These are phyloP conservation scores for Septoria petroselini DNA, from an alignment of 2,329 filamentous ascomycete genomes.

Conservation along the genomic window DNA sequence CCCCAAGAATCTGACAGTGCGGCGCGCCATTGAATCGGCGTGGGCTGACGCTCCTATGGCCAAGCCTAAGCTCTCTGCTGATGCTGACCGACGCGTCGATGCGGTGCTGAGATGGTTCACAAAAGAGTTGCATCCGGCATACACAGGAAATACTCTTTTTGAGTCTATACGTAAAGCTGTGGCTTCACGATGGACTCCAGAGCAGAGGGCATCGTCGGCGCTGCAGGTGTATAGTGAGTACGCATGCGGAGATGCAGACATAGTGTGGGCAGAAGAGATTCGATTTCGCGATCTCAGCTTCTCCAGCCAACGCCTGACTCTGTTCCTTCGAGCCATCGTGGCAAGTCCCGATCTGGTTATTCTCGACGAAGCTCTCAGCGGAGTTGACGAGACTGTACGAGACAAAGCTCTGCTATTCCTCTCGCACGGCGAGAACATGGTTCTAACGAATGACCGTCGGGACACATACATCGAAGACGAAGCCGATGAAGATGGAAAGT, in stretches of 20 bases:
- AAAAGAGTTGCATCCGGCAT: conserved; percentile 64
- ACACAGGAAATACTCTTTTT: conserved; percentile 15
- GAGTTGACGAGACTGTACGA: conserved; percentile 58
- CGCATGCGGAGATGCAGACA: conserved; percentile 30
- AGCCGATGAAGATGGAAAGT: conserved; percentile 11
- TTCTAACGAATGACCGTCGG: not conserved
- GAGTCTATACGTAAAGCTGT: conserved; percentile 10
- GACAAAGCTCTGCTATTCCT: conserved; percentile 86
- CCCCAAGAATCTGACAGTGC: conserved; percentile 70
- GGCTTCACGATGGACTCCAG: not conserved
- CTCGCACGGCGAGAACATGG: conserved; percentile 43
- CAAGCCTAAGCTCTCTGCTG: conserved; percentile 60
- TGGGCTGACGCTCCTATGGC: conserved; percentile 85
- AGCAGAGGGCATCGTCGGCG: not conserved
- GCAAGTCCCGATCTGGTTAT: conserved; percentile 49
- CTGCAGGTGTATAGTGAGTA: conserved; percentile 16
- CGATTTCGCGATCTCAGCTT: conserved; percentile 74
- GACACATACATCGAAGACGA: not conserved
- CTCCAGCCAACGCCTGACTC: conserved; percentile 75
- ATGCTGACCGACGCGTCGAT: conserved; percentile 61
- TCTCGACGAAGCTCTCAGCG: conserved; percentile 52
- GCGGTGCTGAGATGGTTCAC: conserved; percentile 74
- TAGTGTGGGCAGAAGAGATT: conserved; percentile 64
- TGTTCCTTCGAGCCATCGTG: conserved; percentile 64
- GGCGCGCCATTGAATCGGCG: conserved; percentile 75